Percentiles rank a stretch among this genome's conserved stretches.
phyloP scores from a whole-genome alignment of 2,329 filamentous ascomycete species.

The Myriosclerotinia duriaeana region DNA sequence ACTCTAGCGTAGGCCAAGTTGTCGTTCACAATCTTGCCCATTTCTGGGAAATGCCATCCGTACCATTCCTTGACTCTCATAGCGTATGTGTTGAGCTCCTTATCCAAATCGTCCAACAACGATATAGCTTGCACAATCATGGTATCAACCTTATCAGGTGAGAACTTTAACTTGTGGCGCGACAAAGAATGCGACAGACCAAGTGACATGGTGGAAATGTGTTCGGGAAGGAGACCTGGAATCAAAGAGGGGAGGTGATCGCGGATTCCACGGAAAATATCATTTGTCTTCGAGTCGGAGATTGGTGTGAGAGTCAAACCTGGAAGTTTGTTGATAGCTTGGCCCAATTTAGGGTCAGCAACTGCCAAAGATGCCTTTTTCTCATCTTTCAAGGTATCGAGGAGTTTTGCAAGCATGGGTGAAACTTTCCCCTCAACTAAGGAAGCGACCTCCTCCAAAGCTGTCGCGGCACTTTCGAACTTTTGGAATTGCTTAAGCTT shows the following conservation, averaged over 20 bases:
- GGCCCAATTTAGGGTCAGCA: constrained; percentile 87
- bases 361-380: constrained; percentile 95
- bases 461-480: constrained; percentile 89
- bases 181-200: constrained; percentile 97
- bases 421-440: constrained; percentile 95
- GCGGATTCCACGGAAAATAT: constrained; percentile 92
- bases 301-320: constrained; percentile 81
- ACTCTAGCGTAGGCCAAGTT: constrained; percentile 91
- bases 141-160: constrained; percentile 95
- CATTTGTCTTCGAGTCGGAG: constrained; percentile 76
- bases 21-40: constrained; percentile 96
- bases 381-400: constrained; percentile 92
- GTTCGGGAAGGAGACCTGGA: constrained; percentile 79
- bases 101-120: constrained; percentile 92
- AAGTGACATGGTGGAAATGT: constrained; percentile 90
- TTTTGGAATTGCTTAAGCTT: constrained; percentile 98
- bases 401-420: constrained; percentile 75
- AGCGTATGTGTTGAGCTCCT: constrained; percentile 97
- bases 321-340: constrained; percentile 88
- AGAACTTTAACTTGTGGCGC: constrained; percentile 98
- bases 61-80: constrained; percentile 99
- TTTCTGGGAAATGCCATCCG: constrained; percentile 98
- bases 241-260: constrained; percentile 88
- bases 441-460: constrained; percentile 85
- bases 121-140: constrained; percentile 99